Percentiles rank a stretch among this genome's conserved stretches.
These are phyloP conservation scores for Xylaria polymorpha DNA, from an alignment of 2,329 filamentous ascomycete species.

Conservation along the genomic window DNA sequence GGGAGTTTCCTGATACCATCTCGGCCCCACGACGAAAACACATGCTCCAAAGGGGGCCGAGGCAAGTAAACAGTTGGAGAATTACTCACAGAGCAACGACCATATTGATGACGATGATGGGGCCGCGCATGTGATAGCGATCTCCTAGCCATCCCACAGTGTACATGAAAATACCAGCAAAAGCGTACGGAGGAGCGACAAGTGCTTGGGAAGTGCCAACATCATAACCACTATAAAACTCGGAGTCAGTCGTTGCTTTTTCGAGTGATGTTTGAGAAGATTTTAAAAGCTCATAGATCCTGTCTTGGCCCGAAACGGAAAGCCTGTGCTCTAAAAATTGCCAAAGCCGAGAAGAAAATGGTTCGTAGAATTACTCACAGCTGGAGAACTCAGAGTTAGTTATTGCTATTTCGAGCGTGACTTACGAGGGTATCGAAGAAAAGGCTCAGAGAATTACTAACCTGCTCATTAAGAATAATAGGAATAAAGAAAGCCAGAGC, in stretches of 20 bases:
- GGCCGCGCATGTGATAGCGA: slow-evolving; percentile 72
- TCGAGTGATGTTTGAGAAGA: no score
- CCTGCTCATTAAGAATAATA: slow-evolving; percentile 70
- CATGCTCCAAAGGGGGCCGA: neutral
- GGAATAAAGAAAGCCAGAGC: slow-evolving; percentile 83
- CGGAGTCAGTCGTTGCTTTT: no score
- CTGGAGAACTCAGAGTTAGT: slow-evolving; percentile 35
- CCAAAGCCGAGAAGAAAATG: no score
- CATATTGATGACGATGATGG: slow-evolving; percentile 74
- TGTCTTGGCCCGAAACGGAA: no score
- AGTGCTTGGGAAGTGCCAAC: slow-evolving; percentile 75
- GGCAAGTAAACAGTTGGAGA: neutral
- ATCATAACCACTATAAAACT: slow-evolving; percentile 62
- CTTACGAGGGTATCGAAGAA: no score
- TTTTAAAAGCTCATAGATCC: no score
- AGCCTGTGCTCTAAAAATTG: no score
- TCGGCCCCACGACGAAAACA: neutral
- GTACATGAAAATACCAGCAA: slow-evolving; percentile 73
- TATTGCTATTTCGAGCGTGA: no score
- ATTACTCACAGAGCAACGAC: slow-evolving; percentile 63
- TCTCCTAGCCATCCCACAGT: slow-evolving; percentile 72
- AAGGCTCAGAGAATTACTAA: no score
- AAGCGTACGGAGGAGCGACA: slow-evolving; percentile 74
- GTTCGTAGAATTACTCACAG: slow-evolving; percentile 52
- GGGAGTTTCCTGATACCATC: neutral